Conservation (phyloP, 208 protist genomes). For the Crithidia expoeki region DNA sequence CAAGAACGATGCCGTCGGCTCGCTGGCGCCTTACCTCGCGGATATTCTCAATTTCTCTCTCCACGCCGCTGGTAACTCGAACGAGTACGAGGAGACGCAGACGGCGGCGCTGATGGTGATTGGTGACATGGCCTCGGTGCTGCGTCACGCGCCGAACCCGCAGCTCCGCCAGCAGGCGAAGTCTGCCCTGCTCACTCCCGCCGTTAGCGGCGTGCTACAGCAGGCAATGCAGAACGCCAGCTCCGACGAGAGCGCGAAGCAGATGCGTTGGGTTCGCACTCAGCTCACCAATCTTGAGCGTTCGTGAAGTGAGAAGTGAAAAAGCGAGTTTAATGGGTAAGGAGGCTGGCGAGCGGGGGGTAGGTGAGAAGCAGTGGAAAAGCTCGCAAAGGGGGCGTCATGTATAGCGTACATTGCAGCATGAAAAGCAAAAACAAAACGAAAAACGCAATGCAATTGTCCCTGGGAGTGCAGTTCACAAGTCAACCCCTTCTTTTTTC, state of each 20-base stretch:
- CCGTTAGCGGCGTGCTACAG: slow-evolving; percentile 41
- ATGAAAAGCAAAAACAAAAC: too few relatives aligned
- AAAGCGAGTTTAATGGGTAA: neutral
- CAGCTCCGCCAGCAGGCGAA: slow-evolving; percentile 69
- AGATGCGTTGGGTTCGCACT: slow-evolving; percentile 67
- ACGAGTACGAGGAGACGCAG: slow-evolving; percentile 61
- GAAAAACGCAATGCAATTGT: too few relatives aligned
- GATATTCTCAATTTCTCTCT: slow-evolving; percentile 75
- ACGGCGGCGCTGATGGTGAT: slow-evolving; percentile 72
- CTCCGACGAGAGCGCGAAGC: slow-evolving; percentile 53
- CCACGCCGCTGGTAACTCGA: slow-evolving; percentile 50
- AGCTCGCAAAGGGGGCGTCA: too few relatives aligned
- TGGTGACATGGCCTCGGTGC: slow-evolving; percentile 84
- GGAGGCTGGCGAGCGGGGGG: neutral
- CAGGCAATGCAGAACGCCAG: slow-evolving; percentile 28
- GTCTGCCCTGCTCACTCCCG: slow-evolving; percentile 55
- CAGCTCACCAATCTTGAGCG: slow-evolving; percentile 58
- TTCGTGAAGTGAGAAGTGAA: slow-evolving; percentile 26
- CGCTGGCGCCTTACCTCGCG: slow-evolving; percentile 65
- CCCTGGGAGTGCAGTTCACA: too few relatives aligned
- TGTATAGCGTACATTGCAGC: too few relatives aligned
- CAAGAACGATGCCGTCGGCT: slow-evolving; percentile 43
- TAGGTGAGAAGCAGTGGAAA: neutral
- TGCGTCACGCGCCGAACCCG: slow-evolving; percentile 43
- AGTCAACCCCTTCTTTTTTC: too few relatives aligned